Evolutionary conservation across 1,284 basidiomycete genomes (phyloP), one percentile per base, ranked within the genome.

Genomic region (Abortiporus biennis): DNA sequence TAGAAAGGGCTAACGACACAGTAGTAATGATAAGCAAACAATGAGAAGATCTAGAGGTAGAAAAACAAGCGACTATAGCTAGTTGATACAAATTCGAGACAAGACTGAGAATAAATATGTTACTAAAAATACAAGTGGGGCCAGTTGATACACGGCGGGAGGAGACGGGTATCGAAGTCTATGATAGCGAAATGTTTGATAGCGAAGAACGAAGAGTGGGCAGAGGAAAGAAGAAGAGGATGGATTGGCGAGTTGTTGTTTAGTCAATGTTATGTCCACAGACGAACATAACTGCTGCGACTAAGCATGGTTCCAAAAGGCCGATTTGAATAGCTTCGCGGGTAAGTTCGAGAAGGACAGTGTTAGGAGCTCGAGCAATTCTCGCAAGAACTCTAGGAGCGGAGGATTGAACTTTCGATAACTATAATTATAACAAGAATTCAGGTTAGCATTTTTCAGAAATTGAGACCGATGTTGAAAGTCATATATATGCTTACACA

Each of bases 201-300:
- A 29, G 27, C 9, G 37, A 24, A 25, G 16, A 39, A 19, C 20
- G 20, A 22, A 27, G 8, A 36, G 9, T 6, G 35, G 6, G 8
- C 8, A 6, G 11, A 8, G 37, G 24, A 39, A 8, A 39, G 16
- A 39, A 29, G 6, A 39, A 4, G 11, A 29, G 21, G 15, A 17
- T 9, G 15, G 21, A 9, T 37, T 34, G 20, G 25, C 27, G 24
- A 38, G 22, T 5, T 25, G 29, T 30, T 3, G 4, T 36, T 50
- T 43, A 66, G 45, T 66, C 64, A 24, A 66, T 59, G 48, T 57
- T 63, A 37, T 56, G 54, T 9, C 63, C 64, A 33, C 57, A 64
- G 33, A 56, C 55, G 46, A 66, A 55, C 38, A 66, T 40, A n/a
- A 57, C 57, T 2, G 64, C 58, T n/a, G 61, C 55, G 34, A 65